A percentile compares a stretch with the other conserved stretches of the same genome.
phyloP scores from a whole-genome alignment of 1,284 basidiomycete genomes.

The Cryptococcus sp. region DNA sequence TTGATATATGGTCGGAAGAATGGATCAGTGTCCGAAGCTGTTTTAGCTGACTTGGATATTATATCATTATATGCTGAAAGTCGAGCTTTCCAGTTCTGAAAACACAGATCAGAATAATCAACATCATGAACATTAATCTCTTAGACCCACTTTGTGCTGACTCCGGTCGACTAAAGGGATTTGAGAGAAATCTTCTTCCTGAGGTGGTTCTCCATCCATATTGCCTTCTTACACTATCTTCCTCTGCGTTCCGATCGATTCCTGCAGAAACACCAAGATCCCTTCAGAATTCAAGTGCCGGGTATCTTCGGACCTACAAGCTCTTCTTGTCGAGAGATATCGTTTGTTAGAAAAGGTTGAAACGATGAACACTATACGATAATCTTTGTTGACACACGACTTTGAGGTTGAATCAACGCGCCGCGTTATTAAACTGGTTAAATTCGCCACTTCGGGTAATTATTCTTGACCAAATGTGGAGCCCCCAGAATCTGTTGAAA shows the following conservation, averaged over 20 bases:
- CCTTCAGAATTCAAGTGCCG: no score
- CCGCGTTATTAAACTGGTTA: no score
- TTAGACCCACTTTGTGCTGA: conserved; percentile 62
- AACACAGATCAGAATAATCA: not conserved
- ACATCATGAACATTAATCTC: not conserved
- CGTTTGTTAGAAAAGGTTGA: no score
- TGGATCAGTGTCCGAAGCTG: conserved; percentile 87
- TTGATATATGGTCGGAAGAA: conserved; percentile 84
- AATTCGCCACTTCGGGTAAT: no score
- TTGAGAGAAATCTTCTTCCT: conserved; percentile 86
- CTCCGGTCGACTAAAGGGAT: conserved; percentile 79
- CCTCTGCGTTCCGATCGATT: not conserved
- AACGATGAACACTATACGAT: no score
- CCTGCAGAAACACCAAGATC: no score
- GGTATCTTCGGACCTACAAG: no score
- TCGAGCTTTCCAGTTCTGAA: conserved; percentile 91
- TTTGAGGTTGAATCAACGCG: no score
- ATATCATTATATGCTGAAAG: conserved; percentile 88
- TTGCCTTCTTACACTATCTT: not conserved
- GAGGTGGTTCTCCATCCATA: conserved; percentile 85
- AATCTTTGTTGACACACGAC: no score
- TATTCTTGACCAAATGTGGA: no score
- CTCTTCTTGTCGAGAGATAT: no score
- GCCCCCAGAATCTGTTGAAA: no score
- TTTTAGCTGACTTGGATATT: conserved; percentile 76